Evolutionary conservation across 495 filamentous ascomycete species (phyloP), one percentile per base, ranked within the genome.

Genomic region (Penicillium cosmopolitanum): DNA sequence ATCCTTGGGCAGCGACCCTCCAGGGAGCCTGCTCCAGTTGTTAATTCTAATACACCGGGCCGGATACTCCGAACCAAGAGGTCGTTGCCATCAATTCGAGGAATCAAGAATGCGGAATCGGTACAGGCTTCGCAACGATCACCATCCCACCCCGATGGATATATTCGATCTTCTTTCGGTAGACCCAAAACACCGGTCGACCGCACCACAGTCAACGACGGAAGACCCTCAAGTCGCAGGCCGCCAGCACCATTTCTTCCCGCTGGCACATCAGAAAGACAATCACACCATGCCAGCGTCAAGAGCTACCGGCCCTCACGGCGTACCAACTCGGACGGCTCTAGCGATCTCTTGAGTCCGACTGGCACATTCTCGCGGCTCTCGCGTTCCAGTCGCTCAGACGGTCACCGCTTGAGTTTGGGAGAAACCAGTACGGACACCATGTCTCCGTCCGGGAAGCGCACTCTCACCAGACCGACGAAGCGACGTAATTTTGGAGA

Each of bases 21-120:
- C 10, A 81, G 78, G 23, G 78, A 80, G 19, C 73, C 76, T 11
- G 12, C 48, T 18, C 70, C 84, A 21, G 73, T 77, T 40, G 74
- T 68, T 48, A 87, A 90, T 62, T 83, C 84, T 5, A 89, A 86
- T 28, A 88, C 89, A 12, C 88, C 88, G 13, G 86, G 79, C 66
- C 84, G 88, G 23, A 90, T 95, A 61, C 79, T 98, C 36, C 87
- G 87, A 69, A 77, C 91, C 28, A 98, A 98, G 77, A 85, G 93
- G 51, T 98, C 96, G 7, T 82, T 96, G 74, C 92, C 95, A 23
- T 85, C 83, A 23, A 89, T 97, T 77, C 83, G 90, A 51, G 78
- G 77, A 53, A 64, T 74, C 33, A 68, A 69, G 25, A 80, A 76
- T 31, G 52, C 70, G 18, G 56, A 78, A 36, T 77, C 76, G 58